Conservation (phyloP, 2,329 filamentous ascomycete genomes). For the Penicillium expansum region DNA sequence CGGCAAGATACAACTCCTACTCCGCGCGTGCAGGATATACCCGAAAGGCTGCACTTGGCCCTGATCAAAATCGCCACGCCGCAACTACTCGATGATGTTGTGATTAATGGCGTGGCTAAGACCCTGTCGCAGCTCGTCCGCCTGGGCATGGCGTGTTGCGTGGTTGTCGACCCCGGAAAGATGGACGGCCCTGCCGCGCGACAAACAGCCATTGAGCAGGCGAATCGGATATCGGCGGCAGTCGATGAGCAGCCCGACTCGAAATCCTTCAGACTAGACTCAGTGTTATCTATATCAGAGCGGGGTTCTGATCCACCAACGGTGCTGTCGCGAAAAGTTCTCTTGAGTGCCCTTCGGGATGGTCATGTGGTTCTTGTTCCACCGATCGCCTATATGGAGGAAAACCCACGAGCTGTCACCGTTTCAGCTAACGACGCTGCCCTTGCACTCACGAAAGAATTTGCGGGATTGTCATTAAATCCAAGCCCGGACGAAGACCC, state of each 20-base stretch:
- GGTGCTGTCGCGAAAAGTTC: constrained; percentile 47
- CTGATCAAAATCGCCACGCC: constrained; percentile 79
- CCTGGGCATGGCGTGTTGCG: constrained; percentile 75
- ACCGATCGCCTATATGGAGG: constrained; percentile 58
- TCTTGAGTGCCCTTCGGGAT: constrained; percentile 65
- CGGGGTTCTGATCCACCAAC: constrained; percentile 34
- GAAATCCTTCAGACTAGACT: constrained; percentile 67
- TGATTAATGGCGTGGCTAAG: constrained; percentile 71
- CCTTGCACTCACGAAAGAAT: constrained; percentile 71
- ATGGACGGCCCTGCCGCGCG: constrained; percentile 43
- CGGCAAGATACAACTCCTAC: constrained; percentile 50
- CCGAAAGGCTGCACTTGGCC: constrained; percentile 67
- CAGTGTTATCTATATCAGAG: constrained; percentile 47
- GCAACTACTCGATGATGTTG: constrained; percentile 66
- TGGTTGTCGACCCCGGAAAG: constrained; percentile 71
- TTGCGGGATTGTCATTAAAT: constrained; percentile 63
- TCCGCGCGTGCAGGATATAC: constrained; percentile 35
- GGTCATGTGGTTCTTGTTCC: constrained; percentile 70
- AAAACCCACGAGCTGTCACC: constrained; percentile 48
- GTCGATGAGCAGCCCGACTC: constrained; percentile 68
- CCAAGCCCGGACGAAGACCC: constrained; percentile 46
- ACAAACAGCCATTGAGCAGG: constrained; percentile 59
- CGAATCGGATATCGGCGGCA: constrained; percentile 69
- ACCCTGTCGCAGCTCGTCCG: constrained; percentile 80
- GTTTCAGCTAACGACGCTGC: constrained; percentile 64